Percentiles rank a stretch among this genome's conserved stretches.
Evolutionary conservation across 1,139 yeast species (phyloP).

Genomic region (Taiozyma onychis): DNA sequence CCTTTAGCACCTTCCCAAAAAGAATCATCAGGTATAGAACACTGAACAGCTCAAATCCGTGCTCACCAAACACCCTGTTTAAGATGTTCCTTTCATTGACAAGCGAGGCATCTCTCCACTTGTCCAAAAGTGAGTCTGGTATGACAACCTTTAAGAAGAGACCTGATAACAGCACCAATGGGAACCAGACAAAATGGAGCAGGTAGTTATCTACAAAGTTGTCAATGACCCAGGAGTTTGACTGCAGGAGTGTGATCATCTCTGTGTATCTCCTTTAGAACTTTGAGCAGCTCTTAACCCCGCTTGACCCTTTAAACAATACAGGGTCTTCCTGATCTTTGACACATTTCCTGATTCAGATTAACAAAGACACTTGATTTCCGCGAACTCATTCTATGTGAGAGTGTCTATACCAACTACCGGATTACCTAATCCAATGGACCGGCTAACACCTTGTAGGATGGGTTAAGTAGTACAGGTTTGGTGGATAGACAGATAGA

Average conservation of each 20-base stretch:
- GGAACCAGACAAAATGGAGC: neutral
- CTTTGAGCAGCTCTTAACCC: neutral
- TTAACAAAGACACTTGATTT: neutral
- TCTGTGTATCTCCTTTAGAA: no score
- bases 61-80: conserved; percentile 29
- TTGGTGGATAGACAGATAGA: no score
- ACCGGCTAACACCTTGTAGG: no score
- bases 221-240: neutral
- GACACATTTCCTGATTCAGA: neutral
- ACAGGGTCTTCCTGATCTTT: neutral
- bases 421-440: no score
- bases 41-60: conserved; percentile 28
- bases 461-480: no score
- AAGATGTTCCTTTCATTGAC: conserved; percentile 13
- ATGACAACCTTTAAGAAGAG: neutral
- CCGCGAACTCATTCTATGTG: no score
- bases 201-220: neutral
- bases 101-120: neutral
- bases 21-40: conserved; percentile 16
- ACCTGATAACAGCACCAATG: neutral
- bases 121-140: neutral
- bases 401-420: no score
- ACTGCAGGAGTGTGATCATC: neutral
- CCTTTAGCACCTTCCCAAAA: conserved; percentile 12
- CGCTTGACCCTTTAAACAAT: neutral